Percentiles rank a stretch among this genome's conserved stretches.
phyloP scores from a whole-genome alignment of 2,329 filamentous ascomycete genomes.

The Dactylellina haptotyla region DNA sequence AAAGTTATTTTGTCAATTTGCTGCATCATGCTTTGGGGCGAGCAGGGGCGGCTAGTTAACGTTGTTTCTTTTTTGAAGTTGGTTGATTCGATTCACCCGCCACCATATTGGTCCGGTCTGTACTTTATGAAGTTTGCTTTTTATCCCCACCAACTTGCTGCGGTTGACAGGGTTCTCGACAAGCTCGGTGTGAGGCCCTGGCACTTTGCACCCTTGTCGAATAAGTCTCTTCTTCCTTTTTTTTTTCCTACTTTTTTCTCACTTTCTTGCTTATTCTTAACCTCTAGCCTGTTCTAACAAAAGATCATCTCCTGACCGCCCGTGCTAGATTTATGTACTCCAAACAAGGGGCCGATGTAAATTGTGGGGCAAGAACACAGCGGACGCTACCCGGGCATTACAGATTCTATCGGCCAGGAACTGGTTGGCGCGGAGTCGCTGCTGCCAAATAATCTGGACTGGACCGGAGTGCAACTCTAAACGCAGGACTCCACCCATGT shows the following conservation, averaged over 20 bases:
- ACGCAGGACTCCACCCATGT: constrained; percentile 42
- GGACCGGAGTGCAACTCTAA: constrained; percentile 39
- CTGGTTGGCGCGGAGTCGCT: constrained; percentile 9
- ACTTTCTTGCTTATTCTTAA: constrained; percentile 16
- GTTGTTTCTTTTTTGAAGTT: constrained; percentile 29
- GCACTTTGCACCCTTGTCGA: constrained; percentile 11
- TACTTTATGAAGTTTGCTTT: constrained; percentile 30
- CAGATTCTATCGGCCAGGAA: constrained; percentile 30
- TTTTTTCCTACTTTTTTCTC: constrained; percentile 11
- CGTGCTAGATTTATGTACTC: constrained; percentile 49
- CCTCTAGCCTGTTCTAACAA: constrained; percentile 48
- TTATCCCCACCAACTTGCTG: constrained; percentile 52
- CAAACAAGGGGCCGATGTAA: constrained; percentile 50
- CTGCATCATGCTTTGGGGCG: constrained; percentile 23
- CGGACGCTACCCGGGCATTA: constrained; percentile 22
- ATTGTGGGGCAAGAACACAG: constrained; percentile 48
- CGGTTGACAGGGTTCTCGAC: constrained; percentile 28
- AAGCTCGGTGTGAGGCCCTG: constrained; percentile 8
- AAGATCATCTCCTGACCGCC: constrained; percentile 45
- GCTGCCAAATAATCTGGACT: constrained; percentile 33
- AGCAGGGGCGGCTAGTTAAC: constrained; percentile 20
- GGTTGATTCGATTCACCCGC: constrained; percentile 46
- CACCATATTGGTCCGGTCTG: constrained; percentile 41
- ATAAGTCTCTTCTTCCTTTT: constrained; percentile 22
- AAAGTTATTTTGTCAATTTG: constrained; percentile 47